Evolutionary conservation across 75 land plant species (phyloP).

Genomic region (Larix kaempferi): DNA sequence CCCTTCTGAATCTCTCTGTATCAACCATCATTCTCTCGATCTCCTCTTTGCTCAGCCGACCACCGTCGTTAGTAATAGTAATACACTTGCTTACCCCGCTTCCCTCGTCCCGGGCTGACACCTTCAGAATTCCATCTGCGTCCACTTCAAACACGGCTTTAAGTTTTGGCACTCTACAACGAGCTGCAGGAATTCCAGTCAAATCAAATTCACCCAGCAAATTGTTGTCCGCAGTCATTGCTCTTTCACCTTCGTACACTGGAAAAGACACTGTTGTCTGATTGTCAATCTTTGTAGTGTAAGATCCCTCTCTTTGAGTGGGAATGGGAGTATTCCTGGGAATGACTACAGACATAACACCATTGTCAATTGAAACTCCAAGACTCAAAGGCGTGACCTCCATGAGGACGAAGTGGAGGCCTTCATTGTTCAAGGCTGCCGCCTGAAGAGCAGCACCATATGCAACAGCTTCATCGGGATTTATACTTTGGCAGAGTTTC

Average conservation of each 20-base stretch:
- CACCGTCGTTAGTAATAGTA: too few species aligned
- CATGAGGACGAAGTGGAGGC: neutral
- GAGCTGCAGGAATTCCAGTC: neutral
- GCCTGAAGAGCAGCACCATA: neutral
- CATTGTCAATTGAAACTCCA: neutral
- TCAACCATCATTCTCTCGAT: too few species aligned
- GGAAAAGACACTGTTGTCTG: neutral
- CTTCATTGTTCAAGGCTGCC: neutral
- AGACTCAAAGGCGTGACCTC: conserved; percentile 13
- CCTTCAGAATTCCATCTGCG: too few species aligned
- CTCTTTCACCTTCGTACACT: neutral
- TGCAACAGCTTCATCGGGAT: neutral
- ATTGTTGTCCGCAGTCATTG: neutral
- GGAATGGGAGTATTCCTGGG: neutral
- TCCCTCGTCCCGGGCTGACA: too few species aligned
- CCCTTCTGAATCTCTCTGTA: too few species aligned
- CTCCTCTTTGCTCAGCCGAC: too few species aligned
- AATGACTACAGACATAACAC: neutral
- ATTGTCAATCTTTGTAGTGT: neutral
- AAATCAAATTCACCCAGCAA: neutral
- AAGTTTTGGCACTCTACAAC: neutral
- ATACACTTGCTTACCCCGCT: too few species aligned
- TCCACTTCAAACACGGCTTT: neutral
- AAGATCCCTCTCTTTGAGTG: neutral
- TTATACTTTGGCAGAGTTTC: neutral